Evolutionary conservation across 2,329 filamentous ascomycete genomes (phyloP), one percentile per base, ranked within the genome.

Genomic region (Daldinia sp.): DNA sequence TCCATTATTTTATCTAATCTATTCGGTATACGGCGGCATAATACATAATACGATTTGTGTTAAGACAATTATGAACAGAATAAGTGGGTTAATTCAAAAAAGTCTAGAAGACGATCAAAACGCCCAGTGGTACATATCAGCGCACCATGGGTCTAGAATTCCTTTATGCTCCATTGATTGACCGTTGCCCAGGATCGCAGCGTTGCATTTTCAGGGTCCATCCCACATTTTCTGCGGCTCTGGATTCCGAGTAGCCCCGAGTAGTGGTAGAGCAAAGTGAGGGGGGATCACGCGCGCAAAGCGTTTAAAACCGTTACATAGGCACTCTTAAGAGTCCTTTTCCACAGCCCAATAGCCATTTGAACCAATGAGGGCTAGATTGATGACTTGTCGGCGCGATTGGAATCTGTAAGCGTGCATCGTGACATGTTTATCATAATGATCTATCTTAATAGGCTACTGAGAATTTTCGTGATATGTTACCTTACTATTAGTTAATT

Each of bases 191-290:
- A 67, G 66, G 57, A 58, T 68, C 26, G 15, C 28, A 70, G 55
- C 6, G 69, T 72, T 20, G 56, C 6, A 70, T 70, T 72, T 69
- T 72, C 69, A 72, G 69, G 69, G 69, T 70, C 69, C 69, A 69
- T 69, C 66, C 63, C 63, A 66, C 63, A 54, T 64, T 64, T 68
- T 48, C 68, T 67, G 63, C 66, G 69, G 69, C 69, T 71, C 66
- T 67, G 57, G 69, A 69, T 67, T 37, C 69, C 69, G 66, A 67
- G 44, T 60, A 63, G 63, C 66, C 60, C 66, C 69, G 69, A 71
- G 48, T 60, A 9, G 41, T 42, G 51, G 57, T 37, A 44, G 15
- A 51, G 20, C 56, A 56, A 18, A 41, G 53, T 42, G 56, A 18
- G 35, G 35, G 56, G 58, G 46, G 46, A 65, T 68, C 61, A 55